Conservation (phyloP, 352 stramenopile species). For the Globisporangium camurandrum region DNA sequence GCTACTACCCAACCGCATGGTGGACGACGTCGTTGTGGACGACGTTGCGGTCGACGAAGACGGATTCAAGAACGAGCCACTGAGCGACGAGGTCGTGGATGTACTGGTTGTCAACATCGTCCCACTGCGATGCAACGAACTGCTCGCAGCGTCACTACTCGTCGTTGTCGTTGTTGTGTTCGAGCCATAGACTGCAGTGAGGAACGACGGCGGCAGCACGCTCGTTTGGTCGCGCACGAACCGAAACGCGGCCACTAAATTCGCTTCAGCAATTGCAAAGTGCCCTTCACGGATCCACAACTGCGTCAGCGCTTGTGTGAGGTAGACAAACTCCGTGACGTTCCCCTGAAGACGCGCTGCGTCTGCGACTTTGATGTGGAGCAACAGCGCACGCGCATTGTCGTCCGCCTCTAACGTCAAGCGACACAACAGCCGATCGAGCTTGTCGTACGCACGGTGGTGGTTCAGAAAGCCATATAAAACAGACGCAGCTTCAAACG, state of each 20-base stretch:
- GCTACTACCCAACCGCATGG: slow-evolving; percentile 14
- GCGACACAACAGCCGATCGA: slow-evolving; percentile 66
- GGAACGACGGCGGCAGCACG: slow-evolving; percentile 54
- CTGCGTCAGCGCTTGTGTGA: slow-evolving; percentile 73
- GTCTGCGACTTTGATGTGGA: slow-evolving; percentile 73
- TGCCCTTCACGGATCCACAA: slow-evolving; percentile 75
- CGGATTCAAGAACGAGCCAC: slow-evolving; percentile 44
- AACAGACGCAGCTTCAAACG: slow-evolving; percentile 54
- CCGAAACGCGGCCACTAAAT: slow-evolving; percentile 49
- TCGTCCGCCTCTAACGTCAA: slow-evolving; percentile 74
- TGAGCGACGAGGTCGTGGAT: slow-evolving; percentile 56
- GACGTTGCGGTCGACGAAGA: too few relatives aligned
- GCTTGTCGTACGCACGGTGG: slow-evolving; percentile 62
- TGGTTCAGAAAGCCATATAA: slow-evolving; percentile 69
- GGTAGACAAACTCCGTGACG: slow-evolving; percentile 78
- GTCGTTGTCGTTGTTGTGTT: too few relatives aligned
- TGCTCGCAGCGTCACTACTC: slow-evolving; percentile 40
- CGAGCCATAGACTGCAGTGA: slow-evolving; percentile 29
- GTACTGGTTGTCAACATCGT: slow-evolving; percentile 65
- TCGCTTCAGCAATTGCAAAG: slow-evolving; percentile 66
- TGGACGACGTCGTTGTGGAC: too few relatives aligned
- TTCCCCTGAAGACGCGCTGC: slow-evolving; percentile 71
- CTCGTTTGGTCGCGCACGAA: slow-evolving; percentile 65
- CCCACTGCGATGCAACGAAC: slow-evolving; percentile 49
- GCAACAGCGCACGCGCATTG: slow-evolving; percentile 54